A percentile compares a stretch with the other conserved stretches of the same genome.
Conservation (phyloP, 257 asterid genomes). For the Gynochthodes officinalis region DNA sequence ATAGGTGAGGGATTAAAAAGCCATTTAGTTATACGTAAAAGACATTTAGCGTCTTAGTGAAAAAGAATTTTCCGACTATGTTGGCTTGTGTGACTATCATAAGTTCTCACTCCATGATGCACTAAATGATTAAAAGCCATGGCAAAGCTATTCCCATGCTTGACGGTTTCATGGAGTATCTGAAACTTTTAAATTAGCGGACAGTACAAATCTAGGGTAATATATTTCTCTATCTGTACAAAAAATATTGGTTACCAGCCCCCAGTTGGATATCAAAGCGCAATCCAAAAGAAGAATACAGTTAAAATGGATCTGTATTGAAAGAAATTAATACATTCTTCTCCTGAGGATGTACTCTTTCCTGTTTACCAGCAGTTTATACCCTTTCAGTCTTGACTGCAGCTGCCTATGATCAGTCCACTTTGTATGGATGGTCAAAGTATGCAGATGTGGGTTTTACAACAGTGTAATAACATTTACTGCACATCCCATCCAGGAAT, state of each 20-base stretch:
- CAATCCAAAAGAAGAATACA: neutral
- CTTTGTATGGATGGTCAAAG: neutral
- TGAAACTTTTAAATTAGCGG: no score
- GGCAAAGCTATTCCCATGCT: no score
- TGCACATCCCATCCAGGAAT: conserved; percentile 77
- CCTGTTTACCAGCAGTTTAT: neutral
- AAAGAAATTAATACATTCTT: neutral
- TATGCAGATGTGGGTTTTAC: neutral
- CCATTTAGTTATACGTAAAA: no score
- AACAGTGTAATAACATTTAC: conserved; percentile 13
- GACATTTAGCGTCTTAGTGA: no score
- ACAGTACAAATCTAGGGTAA: neutral
- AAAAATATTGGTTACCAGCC: neutral
- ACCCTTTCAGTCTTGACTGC: neutral
- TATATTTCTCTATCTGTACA: neutral
- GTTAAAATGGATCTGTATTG: neutral
- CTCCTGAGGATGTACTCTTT: neutral
- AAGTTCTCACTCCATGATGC: no score
- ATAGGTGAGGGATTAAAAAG: no score
- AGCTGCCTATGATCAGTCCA: neutral
- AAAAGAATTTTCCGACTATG: no score
- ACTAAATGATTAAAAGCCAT: no score
- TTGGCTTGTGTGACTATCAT: no score
- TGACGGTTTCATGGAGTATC: no score
- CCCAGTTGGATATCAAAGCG: neutral